Conservation (phyloP, 192 early-diverging fungal genomes). For the Umbelopsis ramanniana region DNA sequence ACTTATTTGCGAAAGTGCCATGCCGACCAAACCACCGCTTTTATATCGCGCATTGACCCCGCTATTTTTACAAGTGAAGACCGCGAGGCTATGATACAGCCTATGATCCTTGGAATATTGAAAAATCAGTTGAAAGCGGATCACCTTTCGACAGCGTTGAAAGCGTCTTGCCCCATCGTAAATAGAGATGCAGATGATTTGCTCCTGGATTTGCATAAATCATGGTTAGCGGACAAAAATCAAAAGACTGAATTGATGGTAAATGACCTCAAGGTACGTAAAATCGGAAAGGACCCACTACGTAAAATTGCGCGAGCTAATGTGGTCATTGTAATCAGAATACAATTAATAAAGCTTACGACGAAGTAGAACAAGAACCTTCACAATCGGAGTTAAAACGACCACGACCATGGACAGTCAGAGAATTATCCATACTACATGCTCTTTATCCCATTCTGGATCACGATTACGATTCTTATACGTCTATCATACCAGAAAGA, state of each 20-base stretch:
- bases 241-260: background rate
- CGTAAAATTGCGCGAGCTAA: background rate
- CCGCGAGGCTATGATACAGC: background rate
- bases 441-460: background rate
- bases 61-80: background rate
- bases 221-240: background rate
- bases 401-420: background rate
- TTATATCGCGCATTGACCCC: conserved; percentile 5
- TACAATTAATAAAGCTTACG: too few relatives aligned
- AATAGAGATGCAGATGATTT: background rate
- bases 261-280: background rate
- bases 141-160: background rate
- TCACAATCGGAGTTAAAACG: background rate
- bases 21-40: background rate
- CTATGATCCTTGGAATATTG: background rate
- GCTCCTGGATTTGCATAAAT: background rate
- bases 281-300: background rate
- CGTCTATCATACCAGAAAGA: background rate
- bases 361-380: background rate
- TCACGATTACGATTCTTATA: background rate
- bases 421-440: background rate
- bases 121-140: background rate
- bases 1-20: background rate
- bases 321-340: too few relatives aligned
- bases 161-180: background rate